phyloP scores from a whole-genome alignment of 2,329 filamentous ascomycete species.

The Paraphoma sp. region DNA sequence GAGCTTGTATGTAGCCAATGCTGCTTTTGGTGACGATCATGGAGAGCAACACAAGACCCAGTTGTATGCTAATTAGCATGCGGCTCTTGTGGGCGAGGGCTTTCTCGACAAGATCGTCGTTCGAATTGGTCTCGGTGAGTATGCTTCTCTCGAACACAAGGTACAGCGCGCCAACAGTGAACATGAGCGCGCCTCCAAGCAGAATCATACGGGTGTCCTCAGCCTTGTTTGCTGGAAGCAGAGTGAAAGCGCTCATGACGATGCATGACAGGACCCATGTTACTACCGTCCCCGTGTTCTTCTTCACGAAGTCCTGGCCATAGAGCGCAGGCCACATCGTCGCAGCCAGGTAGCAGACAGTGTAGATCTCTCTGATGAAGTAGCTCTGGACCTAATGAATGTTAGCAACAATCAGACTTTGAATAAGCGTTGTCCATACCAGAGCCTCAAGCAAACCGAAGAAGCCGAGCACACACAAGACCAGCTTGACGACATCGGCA shows the following conservation, averaged over 20 bases:
- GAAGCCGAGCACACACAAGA: constrained; percentile 70
- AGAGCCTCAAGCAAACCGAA: constrained; percentile 80
- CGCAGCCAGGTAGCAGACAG: constrained; percentile 76
- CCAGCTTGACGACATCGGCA: constrained; percentile 64
- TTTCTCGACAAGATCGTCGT: constrained; percentile 33
- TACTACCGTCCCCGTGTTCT: constrained; percentile 67
- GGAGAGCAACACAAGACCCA: constrained; percentile 79
- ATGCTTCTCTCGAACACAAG: constrained; percentile 77
- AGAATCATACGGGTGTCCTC: constrained; percentile 78
- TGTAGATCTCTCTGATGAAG: constrained; percentile 87
- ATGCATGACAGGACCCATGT: constrained; percentile 80
- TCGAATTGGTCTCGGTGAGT: constrained; percentile 51
- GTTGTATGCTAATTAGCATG: constrained; percentile 69
- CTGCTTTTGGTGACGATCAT: constrained; percentile 89
- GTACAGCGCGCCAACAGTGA: constrained; percentile 76
- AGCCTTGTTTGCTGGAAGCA: constrained; percentile 84
- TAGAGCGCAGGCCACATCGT: constrained; percentile 80
- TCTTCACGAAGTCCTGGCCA: constrained; percentile 73
- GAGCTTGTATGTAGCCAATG: constrained; percentile 82
- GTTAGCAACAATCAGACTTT: constrained; percentile 4
- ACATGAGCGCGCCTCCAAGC: constrained; percentile 79
- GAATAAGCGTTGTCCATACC: constrained; percentile 41
- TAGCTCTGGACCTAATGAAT: constrained; percentile 79
- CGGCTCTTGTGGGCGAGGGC: constrained; percentile 60
- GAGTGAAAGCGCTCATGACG: constrained; percentile 87